Evolutionary conservation across 768 basidiomycete species (phyloP).

Genomic region (Lentinus tigrinus): DNA sequence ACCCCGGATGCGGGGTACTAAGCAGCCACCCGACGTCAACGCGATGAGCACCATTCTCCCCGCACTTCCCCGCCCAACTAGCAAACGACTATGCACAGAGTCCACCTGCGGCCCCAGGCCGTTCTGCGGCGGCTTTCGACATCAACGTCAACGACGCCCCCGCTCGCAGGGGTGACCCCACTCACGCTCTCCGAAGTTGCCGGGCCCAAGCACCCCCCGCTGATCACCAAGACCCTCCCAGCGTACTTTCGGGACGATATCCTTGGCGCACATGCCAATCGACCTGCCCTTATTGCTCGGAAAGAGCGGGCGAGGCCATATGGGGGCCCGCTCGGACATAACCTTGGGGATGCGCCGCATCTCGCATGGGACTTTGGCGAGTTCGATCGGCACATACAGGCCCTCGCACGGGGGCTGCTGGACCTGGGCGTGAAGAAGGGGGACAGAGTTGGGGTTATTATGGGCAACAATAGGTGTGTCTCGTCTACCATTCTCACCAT

Average conservation of each 20-base stretch:
- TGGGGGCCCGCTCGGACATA: constrained; percentile 57
- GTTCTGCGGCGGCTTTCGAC: constrained; percentile 8
- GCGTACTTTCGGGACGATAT: constrained; percentile 62
- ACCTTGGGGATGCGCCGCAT: constrained; percentile 46
- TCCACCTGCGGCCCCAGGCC: neutral
- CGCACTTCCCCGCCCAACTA: too few species aligned
- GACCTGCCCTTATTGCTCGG: constrained; percentile 65
- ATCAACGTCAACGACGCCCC: neutral
- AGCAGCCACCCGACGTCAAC: too few species aligned
- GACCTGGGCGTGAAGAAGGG: constrained; percentile 70
- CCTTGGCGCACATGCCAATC: constrained; percentile 43
- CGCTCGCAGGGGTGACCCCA: neutral
- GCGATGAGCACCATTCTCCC: too few species aligned
- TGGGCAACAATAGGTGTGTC: constrained; percentile 83
- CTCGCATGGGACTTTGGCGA: constrained; percentile 76
- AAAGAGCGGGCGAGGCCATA: constrained; percentile 57
- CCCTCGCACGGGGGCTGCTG: constrained; percentile 69
- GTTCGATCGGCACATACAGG: constrained; percentile 63
- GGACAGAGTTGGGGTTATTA: constrained; percentile 74
- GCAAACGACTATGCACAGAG: too few species aligned
- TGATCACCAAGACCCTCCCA: constrained; percentile 55
- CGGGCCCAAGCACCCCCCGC: constrained; percentile 55
- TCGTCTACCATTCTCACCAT: neutral
- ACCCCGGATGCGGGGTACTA: too few species aligned
- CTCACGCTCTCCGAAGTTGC: constrained; percentile 46